Conservation (phyloP, 2,329 filamentous ascomycete species). For the Ophiostoma pallidulum region DNA sequence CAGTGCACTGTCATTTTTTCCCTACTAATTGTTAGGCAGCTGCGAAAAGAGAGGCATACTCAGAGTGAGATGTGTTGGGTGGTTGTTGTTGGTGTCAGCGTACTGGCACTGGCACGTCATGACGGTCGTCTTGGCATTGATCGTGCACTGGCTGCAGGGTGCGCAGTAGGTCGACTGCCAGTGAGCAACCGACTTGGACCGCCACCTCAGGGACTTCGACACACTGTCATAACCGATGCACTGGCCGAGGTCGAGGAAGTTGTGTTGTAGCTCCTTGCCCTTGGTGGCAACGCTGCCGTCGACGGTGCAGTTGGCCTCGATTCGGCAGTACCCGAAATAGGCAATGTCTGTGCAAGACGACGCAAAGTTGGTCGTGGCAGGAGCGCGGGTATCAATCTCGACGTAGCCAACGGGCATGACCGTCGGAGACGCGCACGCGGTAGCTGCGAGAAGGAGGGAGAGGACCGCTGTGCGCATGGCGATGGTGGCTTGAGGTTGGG, state of each 20-base stretch:
- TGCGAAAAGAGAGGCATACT: background rate
- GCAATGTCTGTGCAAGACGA: slow-evolving; percentile 8
- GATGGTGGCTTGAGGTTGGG: background rate
- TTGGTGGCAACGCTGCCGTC: slow-evolving; percentile 5
- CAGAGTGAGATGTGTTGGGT: slow-evolving; percentile 3
- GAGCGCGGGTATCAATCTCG: background rate
- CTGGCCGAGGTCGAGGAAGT: slow-evolving; percentile 13
- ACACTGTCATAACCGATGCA: slow-evolving; percentile 10
- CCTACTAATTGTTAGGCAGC: background rate
- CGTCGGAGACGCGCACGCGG: background rate
- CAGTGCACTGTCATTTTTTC: background rate
- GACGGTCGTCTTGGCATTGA: slow-evolving; percentile 9
- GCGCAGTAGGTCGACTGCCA: slow-evolving; percentile 11
- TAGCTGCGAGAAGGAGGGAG: background rate
- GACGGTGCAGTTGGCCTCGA: slow-evolving; percentile 13
- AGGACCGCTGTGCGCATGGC: background rate
- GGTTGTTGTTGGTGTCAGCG: background rate
- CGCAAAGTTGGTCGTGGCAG: slow-evolving; percentile 3
- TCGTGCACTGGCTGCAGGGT: slow-evolving; percentile 14
- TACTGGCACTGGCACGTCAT: slow-evolving; percentile 13
- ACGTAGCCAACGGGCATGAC: too few species aligned
- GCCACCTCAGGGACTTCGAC: slow-evolving; percentile 6
- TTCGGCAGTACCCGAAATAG: slow-evolving; percentile 15
- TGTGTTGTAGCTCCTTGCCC: slow-evolving; percentile 6
- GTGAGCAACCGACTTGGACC: slow-evolving; percentile 2